These are phyloP conservation scores for Camelina laxa DNA, from an alignment of 345 rosid genomes.

Conservation along the genomic window DNA sequence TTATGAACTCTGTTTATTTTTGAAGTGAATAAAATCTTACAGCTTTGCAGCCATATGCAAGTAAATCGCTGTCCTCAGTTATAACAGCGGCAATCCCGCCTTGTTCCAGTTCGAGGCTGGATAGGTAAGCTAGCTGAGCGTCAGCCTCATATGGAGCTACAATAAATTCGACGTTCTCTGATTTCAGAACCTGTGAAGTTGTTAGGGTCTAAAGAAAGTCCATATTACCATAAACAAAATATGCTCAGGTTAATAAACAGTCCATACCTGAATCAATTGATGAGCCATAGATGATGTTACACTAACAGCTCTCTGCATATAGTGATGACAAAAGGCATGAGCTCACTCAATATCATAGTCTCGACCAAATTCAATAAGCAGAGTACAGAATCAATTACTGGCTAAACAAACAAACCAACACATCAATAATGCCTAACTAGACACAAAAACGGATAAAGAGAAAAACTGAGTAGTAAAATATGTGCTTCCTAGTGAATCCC, in stretches of 20 bases:
- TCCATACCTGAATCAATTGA: constrained; percentile 70
- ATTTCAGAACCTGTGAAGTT: constrained; percentile 63
- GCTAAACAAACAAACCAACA: constrained; percentile 10
- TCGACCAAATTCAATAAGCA: constrained; percentile 16
- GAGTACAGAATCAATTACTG: not conserved
- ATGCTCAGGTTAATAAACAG: constrained; percentile 14
- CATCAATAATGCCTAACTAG: constrained; percentile 1
- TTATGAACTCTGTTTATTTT: not conserved
- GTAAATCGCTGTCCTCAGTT: constrained; percentile 89
- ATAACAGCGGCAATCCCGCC: constrained; percentile 88
- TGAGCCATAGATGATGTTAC: constrained; percentile 85
- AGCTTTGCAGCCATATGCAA: constrained; percentile 87
- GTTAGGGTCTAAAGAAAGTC: constrained; percentile 35
- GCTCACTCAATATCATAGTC: constrained; percentile 19
- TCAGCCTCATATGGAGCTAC: constrained; percentile 99
- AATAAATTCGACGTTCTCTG: constrained; percentile 77
- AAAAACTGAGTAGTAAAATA: not conserved
- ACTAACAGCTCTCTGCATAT: constrained; percentile 72
- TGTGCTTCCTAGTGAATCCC: not conserved
- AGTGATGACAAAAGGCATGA: constrained; percentile 7
- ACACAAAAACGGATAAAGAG: constrained; percentile 2
- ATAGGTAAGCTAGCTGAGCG: constrained; percentile 86
- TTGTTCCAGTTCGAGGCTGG: constrained; percentile 61
- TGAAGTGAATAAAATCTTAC: constrained; percentile 57
- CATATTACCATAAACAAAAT: not conserved